phyloP scores from a whole-genome alignment of 495 filamentous ascomycete genomes.

The Penicillium atrosanguineum region DNA sequence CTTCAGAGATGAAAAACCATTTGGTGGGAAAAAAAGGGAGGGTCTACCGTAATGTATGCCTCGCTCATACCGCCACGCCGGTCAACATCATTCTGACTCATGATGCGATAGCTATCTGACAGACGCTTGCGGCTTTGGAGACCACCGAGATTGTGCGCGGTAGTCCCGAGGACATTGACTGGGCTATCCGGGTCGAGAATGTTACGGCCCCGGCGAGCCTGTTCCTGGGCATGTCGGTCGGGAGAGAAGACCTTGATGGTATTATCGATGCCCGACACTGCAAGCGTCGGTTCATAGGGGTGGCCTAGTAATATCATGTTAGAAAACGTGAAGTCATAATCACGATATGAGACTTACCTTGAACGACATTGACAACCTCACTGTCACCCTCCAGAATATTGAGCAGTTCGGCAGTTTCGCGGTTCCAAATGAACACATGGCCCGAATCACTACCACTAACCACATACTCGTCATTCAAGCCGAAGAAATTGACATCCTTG shows the following conservation, averaged over 20 bases:
- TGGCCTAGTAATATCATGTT: conserved; percentile 41
- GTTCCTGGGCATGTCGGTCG: conserved; percentile 56
- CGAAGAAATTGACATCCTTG: conserved; percentile 74
- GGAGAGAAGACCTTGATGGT: conserved; percentile 76
- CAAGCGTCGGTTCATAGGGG: conserved; percentile 69
- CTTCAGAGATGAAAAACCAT: neutral
- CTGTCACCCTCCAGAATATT: conserved; percentile 71
- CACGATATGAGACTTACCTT: conserved; percentile 40
- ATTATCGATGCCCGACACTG: conserved; percentile 69
- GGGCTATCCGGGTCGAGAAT: conserved; percentile 46
- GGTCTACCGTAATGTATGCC: conserved; percentile 58
- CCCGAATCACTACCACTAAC: conserved; percentile 70
- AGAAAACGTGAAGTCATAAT: neutral
- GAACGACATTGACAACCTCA: conserved; percentile 72
- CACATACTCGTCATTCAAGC: conserved; percentile 71
- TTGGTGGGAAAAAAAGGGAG: conserved; percentile 32
- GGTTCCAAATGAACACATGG: conserved; percentile 71
- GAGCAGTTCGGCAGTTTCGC: conserved; percentile 58
- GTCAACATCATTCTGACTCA: conserved; percentile 62
- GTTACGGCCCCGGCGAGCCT: conserved; percentile 55
- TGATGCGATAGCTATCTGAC: conserved; percentile 61
- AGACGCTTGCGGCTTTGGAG: conserved; percentile 58
- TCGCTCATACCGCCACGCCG: conserved; percentile 60
- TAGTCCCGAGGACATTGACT: conserved; percentile 29
- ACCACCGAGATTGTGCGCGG: conserved; percentile 31